A percentile compares a stretch with the other conserved stretches of the same genome.
These are phyloP conservation scores for Phaseolus lunatus DNA, from an alignment of 306 rosid species.

Conservation along the genomic window DNA sequence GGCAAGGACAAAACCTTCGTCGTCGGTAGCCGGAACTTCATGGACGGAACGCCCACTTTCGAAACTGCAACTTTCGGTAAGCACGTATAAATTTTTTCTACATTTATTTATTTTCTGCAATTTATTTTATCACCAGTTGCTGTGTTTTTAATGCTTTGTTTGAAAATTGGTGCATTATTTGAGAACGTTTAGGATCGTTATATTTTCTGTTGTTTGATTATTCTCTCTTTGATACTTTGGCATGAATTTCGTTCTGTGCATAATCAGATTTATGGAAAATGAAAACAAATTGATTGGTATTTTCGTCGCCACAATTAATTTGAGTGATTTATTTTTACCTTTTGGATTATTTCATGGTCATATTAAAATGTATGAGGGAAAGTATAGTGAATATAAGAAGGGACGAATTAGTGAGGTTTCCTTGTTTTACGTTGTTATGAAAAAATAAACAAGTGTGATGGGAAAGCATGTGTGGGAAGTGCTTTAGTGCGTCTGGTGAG, in stretches of 20 bases:
- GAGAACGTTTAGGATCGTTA: neutral
- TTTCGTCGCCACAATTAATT: neutral
- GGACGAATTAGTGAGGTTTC: neutral
- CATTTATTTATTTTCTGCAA: neutral
- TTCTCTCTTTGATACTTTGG: neutral
- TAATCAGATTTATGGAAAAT: neutral
- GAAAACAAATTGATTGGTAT: neutral
- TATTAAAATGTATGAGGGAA: neutral
- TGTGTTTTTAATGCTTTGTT: neutral
- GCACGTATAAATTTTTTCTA: neutral
- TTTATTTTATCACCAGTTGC: neutral
- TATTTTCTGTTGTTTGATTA: neutral
- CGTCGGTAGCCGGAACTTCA: conserved; percentile 60
- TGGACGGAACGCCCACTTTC: conserved; percentile 83
- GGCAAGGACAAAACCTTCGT: conserved; percentile 71
- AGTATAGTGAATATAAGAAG: neutral
- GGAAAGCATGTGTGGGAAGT: conserved; percentile 44
- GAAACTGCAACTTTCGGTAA: conserved; percentile 89
- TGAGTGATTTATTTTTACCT: neutral
- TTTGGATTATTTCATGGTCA: conserved; percentile 6
- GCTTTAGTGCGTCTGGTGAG: conserved; percentile 36
- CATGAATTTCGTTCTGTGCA: conserved; percentile 1
- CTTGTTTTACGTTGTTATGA: neutral
- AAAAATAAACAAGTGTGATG: neutral
- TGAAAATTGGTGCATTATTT: conserved; percentile 1